These are phyloP conservation scores for Russula lepida DNA, from an alignment of 768 basidiomycete species.

Conservation along the genomic window DNA sequence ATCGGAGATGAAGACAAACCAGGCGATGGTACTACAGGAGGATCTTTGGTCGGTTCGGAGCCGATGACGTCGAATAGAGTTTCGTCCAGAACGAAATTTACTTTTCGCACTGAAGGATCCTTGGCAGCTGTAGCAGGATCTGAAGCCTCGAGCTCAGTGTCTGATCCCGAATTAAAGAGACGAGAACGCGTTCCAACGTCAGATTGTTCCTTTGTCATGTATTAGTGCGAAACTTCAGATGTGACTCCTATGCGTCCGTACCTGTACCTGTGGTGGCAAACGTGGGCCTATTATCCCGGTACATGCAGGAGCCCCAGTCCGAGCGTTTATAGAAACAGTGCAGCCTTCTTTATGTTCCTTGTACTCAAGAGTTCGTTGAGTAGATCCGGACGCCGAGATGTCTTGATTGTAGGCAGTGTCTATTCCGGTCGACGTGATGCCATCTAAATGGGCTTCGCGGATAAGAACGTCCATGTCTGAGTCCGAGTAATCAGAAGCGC, in stretches of 20 bases:
- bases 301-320: background rate
- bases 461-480: constrained; percentile 39
- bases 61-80: constrained; percentile 26
- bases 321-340: background rate
- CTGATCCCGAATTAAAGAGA: constrained; percentile 1
- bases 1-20: background rate
- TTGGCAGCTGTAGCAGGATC: background rate
- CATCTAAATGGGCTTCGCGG: constrained; percentile 29
- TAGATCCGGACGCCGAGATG: background rate
- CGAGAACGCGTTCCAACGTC: background rate
- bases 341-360: background rate
- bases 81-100: constrained; percentile 30
- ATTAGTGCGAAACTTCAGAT: background rate
- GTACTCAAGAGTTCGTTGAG: background rate
- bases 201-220: background rate
- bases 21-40: background rate
- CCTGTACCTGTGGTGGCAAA: constrained; percentile 9
- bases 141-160: background rate
- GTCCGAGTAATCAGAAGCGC: constrained; percentile 35
- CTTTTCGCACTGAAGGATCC: background rate
- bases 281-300: background rate
- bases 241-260: background rate
- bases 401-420: background rate
- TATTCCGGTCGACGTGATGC: constrained; percentile 6
- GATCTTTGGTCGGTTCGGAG: background rate